These are phyloP conservation scores for Actinomortierella ambigua DNA, from an alignment of 371 early-diverging fungal genomes.

Conservation along the genomic window DNA sequence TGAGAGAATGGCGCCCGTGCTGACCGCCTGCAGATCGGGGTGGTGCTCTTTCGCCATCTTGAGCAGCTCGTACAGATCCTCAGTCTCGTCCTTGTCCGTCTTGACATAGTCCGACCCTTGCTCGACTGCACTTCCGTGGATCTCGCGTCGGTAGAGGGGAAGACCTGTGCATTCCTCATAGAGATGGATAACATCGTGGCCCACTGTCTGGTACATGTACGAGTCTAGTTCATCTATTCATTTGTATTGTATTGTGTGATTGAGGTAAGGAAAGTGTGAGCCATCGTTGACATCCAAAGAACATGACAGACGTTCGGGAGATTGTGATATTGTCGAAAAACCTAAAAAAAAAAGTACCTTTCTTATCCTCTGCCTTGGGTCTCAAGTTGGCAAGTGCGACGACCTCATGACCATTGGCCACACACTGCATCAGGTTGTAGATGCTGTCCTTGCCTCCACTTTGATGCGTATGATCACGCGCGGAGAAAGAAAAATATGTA, in stretches of 20 bases:
- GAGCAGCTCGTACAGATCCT: constrained; percentile 90
- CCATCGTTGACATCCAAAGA: too few species aligned
- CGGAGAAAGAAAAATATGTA: background rate
- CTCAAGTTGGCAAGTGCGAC: constrained; percentile 95
- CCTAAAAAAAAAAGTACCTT: constrained; percentile 60
- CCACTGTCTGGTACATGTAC: constrained; percentile 99
- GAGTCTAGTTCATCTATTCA: constrained; percentile 91
- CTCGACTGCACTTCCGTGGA: constrained; percentile 74
- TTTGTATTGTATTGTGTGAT: too few species aligned
- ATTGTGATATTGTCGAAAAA: too few species aligned
- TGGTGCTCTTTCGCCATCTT: constrained; percentile 54
- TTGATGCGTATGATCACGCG: background rate
- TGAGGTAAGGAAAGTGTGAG: too few species aligned
- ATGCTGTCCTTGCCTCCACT: constrained; percentile 99
- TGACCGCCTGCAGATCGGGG: constrained; percentile 90
- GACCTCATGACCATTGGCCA: constrained; percentile 93
- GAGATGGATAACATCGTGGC: constrained; percentile 87
- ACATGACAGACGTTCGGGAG: too few species aligned
- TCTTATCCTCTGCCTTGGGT: constrained; percentile 66
- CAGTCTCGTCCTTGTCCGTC: constrained; percentile 91
- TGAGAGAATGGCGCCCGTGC: constrained; percentile 98
- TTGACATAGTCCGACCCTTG: constrained; percentile 70
- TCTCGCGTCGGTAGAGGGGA: constrained; percentile 86
- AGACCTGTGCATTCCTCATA: constrained; percentile 91
- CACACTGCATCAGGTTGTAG: constrained; percentile 96